Evolutionary conservation across 1,139 yeast genomes (phyloP), one percentile per base, ranked within the genome.

Genomic region (Sugiyamaella japonica): DNA sequence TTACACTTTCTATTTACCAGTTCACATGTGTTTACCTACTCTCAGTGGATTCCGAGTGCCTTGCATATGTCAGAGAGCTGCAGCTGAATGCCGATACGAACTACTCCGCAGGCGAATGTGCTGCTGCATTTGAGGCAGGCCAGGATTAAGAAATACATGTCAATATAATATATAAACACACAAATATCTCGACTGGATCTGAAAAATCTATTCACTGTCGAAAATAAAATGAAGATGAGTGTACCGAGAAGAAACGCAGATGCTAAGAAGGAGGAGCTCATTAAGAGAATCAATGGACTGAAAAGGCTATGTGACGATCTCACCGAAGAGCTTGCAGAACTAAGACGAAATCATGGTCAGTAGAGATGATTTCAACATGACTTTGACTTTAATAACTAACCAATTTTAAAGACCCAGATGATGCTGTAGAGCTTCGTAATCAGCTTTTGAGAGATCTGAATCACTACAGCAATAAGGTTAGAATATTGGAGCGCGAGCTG

Each of bases 311-410:
- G 40, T 17, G 17, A 15, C 13, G 49, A 45, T n/a, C 36, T 45
- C 4, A 23, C 40, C 13, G 49, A 45, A 16, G 49, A 45, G 13
- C 49, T 45, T 36, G 41, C 15, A 5, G 49, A 38, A n/a, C 32
- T 45, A 32, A 45, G 36, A 34, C 49, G 32, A 6, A 32, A 16
- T 3, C 40, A 45, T 15, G 49, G 49, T 45, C 12, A 34, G 49
- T 45, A 8, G 9, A 23, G 28, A 40, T 23, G 25, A 9, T 40
- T 20, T 23, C 15, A 13, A 10, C 9, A 40, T 23, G 25, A 34
- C n/a, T n/a, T 34, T 10, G 16, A 34, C n/a, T n/a, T 34, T 10
- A 8, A 7, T 34, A 34, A 34, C 38, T n/a, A 13, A n/a, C 13
- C 16, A 6, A 20, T 20, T 20, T 20, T 20, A 16, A 7, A 45